Percentiles rank a stretch among this genome's conserved stretches.
phyloP scores from a whole-genome alignment of 2,329 filamentous ascomycete species.

The Hypoxylon sp. region DNA sequence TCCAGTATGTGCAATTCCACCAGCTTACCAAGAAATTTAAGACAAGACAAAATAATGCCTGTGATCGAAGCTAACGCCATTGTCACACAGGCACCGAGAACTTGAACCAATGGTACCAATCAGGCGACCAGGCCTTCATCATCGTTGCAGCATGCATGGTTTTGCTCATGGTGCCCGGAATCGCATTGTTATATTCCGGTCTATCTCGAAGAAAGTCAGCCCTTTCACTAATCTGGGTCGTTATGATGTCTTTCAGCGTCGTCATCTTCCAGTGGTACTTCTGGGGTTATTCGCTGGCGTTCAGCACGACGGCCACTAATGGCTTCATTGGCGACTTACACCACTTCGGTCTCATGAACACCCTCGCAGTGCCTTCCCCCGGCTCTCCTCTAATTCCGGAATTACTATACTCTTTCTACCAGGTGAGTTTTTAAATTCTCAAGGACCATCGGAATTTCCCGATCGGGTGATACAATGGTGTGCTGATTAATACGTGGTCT shows the following conservation, averaged over 20 bases:
- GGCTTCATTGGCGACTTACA: slow-evolving; percentile 92
- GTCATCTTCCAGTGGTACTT: slow-evolving; percentile 99
- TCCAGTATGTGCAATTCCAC: slow-evolving; percentile 73
- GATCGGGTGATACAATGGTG: not conserved
- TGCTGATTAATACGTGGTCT: slow-evolving; percentile 27
- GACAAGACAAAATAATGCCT: not conserved
- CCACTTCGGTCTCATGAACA: slow-evolving; percentile 90
- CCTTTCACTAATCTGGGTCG: slow-evolving; percentile 96
- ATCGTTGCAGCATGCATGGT: slow-evolving; percentile 92
- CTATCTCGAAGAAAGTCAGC: slow-evolving; percentile 98
- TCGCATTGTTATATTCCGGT: slow-evolving; percentile 97
- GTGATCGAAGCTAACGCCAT: slow-evolving; percentile 34
- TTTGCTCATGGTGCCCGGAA: slow-evolving; percentile 94
- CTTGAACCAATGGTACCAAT: slow-evolving; percentile 94
- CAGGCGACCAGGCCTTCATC: slow-evolving; percentile 95
- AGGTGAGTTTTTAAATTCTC: slow-evolving; percentile 66
- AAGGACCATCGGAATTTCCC: not conserved
- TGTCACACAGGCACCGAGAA: slow-evolving; percentile 78
- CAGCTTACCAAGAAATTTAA: not conserved
- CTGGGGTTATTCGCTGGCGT: slow-evolving; percentile 97
- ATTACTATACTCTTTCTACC: slow-evolving; percentile 94
- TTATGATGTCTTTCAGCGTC: slow-evolving; percentile 93
- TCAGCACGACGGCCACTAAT: slow-evolving; percentile 84
- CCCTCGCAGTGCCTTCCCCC: slow-evolving; percentile 85
- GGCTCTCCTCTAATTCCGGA: slow-evolving; percentile 91